Percentiles rank a stretch among this genome's conserved stretches.
phyloP scores from a whole-genome alignment of 192 early-diverging fungal species.

The Jimgerdemannia flammicorona region DNA sequence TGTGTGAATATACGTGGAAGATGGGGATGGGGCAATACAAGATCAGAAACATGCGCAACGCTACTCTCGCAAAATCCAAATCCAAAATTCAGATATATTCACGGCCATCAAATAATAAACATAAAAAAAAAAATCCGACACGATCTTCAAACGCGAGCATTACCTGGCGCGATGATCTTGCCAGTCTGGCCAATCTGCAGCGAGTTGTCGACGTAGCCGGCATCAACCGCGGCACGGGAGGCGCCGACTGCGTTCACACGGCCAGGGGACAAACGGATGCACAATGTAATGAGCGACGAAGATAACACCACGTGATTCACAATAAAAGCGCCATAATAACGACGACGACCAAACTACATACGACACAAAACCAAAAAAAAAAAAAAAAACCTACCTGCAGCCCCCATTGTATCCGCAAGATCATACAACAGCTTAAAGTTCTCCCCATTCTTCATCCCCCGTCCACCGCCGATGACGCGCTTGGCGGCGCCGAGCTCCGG shows the following conservation, averaged over 20 bases:
- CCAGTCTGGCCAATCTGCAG: constrained; percentile 98
- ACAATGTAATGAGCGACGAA: background rate
- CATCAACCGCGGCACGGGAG: constrained; percentile 96
- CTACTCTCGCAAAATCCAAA: background rate
- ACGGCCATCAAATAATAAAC: background rate
- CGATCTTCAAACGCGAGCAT: background rate
- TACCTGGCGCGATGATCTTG: constrained; percentile 93
- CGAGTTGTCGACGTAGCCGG: constrained; percentile 94
- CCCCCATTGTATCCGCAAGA: constrained; percentile 92
- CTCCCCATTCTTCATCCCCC: constrained; percentile 94
- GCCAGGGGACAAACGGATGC: background rate
- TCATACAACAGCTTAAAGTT: constrained; percentile 91
- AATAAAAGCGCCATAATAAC: background rate
- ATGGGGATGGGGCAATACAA: constrained; percentile 1
- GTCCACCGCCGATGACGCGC: constrained; percentile 91
- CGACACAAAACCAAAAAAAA: background rate
- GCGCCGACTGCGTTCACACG: constrained; percentile 66
- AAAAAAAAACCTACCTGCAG: constrained; percentile 62
- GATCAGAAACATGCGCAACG: background rate
- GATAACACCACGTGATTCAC: background rate
- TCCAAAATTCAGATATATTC: background rate
- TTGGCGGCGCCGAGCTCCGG: constrained; percentile 87
- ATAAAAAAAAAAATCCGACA: constrained; percentile 10
- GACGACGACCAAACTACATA: background rate
- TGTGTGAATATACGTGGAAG: background rate